Base-by-base conservation (phyloP, 2,329 filamentous ascomycete genomes). In the Claviceps fusiformis region DNA sequence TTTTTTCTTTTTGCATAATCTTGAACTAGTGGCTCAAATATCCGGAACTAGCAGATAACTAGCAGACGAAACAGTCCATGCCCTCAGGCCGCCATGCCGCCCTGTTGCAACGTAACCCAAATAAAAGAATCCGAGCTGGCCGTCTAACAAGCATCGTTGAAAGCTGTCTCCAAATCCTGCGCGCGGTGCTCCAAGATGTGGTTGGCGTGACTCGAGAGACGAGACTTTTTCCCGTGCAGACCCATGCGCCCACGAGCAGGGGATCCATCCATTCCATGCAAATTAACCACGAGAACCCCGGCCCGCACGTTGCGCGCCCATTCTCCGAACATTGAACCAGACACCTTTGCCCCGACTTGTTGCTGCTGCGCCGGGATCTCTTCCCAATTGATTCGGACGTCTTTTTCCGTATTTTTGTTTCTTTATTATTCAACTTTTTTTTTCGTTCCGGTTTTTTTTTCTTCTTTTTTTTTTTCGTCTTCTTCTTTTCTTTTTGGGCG, bases 301-400 rank as follows among this genome's bases (percentile, higher is more conserved):
- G 44, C 11, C 44, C 15, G 44, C 15, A 46, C 39, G 15, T 24
- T 46, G 44, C 44, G 44, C 44, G 44, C 27, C 46, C 29, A n/a
- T n/a, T 48, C 24, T 2, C 10, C 46, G 10, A 48, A 9, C 13
- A 31, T 48, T 31, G 43, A 33, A 44, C 39, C 39, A 41, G 39
- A 41, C 15, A 41, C 39, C 17, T 41, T 41, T 10, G 17, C n/a
- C 29, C 27, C 29, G 46, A 9, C 45, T n/a, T 48, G 47, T 8
- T 33, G 31, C 50, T 43, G 45, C 51, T 51, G 55, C 51, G 46
- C 43, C 43, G 47, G 46, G 52, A 53, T 51, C 50, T 52, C 50
- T n/a, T 17, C 39, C 8, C 2, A 41, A 13, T 39, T 15, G 37
- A 39, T 13, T 13, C n/a, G 37, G 37, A 13, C 37, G 10, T 39